Conservation (phyloP, 768 basidiomycete species). For the Termitomyces sp. region DNA sequence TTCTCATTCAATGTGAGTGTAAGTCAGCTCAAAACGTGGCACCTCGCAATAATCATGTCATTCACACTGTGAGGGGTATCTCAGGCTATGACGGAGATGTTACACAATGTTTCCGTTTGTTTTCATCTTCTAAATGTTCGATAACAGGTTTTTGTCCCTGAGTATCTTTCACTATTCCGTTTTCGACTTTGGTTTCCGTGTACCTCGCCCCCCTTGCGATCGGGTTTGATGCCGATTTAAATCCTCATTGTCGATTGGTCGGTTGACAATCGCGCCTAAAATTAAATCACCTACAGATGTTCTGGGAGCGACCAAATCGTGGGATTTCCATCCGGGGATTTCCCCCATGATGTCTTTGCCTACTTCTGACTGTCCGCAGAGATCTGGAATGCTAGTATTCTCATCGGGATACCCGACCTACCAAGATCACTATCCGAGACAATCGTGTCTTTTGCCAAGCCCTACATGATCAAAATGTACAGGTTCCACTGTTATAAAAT, state of each 20-base stretch:
- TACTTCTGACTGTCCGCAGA: constrained; percentile 19
- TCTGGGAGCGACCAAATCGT: constrained; percentile 35
- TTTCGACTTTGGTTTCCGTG: constrained; percentile 6
- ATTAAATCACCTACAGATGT: constrained; percentile 5
- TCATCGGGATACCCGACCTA: constrained; percentile 27
- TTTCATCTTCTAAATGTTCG: not conserved
- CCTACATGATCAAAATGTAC: constrained; percentile 31
- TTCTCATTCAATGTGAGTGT: not conserved
- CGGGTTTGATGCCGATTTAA: constrained; percentile 12
- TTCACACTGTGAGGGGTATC: not conserved
- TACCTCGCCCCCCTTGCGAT: constrained; percentile 13
- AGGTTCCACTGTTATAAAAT: constrained; percentile 15
- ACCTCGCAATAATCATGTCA: not conserved
- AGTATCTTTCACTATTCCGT: no score
- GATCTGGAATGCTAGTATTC: constrained; percentile 38
- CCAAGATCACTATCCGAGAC: constrained; percentile 33
- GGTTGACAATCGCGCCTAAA: constrained; percentile 11
- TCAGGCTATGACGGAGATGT: not conserved
- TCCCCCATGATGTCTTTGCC: constrained; percentile 25
- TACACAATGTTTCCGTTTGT: not conserved
- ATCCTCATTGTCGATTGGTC: constrained; percentile 9
- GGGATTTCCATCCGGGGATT: constrained; percentile 27
- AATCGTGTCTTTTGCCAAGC: constrained; percentile 36
- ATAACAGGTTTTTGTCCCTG: not conserved
- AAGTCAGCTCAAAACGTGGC: not conserved